Conservation (phyloP, 305 asterid genomes). For the Petunia hybrid region DNA sequence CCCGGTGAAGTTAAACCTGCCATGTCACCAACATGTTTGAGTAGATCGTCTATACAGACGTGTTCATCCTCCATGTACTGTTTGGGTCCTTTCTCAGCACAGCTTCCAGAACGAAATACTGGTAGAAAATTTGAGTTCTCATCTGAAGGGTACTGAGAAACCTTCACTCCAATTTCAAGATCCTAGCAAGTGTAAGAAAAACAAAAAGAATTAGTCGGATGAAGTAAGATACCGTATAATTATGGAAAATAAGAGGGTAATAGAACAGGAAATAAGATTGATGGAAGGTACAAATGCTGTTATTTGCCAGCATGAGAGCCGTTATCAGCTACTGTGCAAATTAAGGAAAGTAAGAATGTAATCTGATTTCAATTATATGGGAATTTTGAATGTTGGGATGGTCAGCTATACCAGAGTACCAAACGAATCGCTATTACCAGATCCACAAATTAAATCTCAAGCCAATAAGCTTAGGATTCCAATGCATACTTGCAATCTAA, state of each 20-base stretch:
- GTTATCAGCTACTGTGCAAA: not conserved
- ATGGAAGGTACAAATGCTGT: not conserved
- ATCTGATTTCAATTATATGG: too few relatives aligned
- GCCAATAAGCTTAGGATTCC: not conserved
- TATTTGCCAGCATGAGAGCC: not conserved
- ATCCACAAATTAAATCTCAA: not conserved
- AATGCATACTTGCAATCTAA: not conserved
- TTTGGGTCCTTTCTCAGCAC: conserved; percentile 95
- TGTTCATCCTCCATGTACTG: conserved; percentile 93
- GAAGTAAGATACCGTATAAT: not conserved
- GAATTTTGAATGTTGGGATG: not conserved
- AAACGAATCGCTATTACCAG: not conserved
- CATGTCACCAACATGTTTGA: conserved; percentile 58
- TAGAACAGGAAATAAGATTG: not conserved
- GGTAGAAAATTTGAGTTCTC: conserved; percentile 65
- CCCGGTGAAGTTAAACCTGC: conserved; percentile 66
- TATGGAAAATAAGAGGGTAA: not conserved
- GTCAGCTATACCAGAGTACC: not conserved
- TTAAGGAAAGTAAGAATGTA: not conserved
- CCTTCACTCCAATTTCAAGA: not conserved
- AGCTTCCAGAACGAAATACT: conserved; percentile 81
- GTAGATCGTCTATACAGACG: conserved; percentile 79
- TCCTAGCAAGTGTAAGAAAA: conserved; percentile 4
- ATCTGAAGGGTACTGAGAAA: conserved; percentile 43
- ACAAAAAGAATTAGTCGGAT: conserved; percentile 21